Base-by-base conservation (phyloP, 768 basidiomycete species). In the Ramaria sp. region DNA sequence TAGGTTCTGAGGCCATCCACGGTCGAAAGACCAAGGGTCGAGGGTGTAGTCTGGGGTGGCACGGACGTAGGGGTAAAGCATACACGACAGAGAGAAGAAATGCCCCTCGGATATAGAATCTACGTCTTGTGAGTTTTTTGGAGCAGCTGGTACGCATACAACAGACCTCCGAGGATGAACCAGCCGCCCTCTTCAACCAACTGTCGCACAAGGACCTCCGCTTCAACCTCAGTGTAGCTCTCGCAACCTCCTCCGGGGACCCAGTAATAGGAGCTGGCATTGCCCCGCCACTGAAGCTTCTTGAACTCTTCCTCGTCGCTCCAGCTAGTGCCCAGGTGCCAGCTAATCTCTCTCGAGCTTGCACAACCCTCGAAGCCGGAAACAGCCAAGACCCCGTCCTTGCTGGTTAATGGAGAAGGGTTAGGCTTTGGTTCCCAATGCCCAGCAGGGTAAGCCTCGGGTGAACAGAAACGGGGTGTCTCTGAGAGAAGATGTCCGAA, bases 141-240 rank as follows among this genome's bases (percentile, higher is more conserved):
- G 13, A 8, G 32, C 32, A 34, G 32, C 9, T 13, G 8, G 32
- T 9, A 22, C 43, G 25, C 30, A 27, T n/a, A 25, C 53, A 61
- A 66, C 73, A 55, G 61, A 81, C 81, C 81, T 27, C 83, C 83
- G 6, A 85, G 63, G 6, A 85, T 60, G 15, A 84, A 67, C 83
- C 83, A 85, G 1, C 83, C 83, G 12, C 83, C 83, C n/a, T 77
- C 69, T 61, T 83, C 76, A 13, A 83, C 81, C 62, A 85, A 65
- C 57, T 82, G 74, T 55, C 66, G 70, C 41, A 85, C 69, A 45
- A 85, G 66, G 9, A 65, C 66, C 37, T 69, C 71, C 15, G 67
- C 62, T 51, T 71, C 62, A 54, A 79, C 66, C 12, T 53, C 44
- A 20, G 70, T 69, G 10, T 67, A 66, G 30, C 78, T 60, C 1